phyloP scores from a whole-genome alignment of 1,284 basidiomycete species.

The Cryptococcus sp. region DNA sequence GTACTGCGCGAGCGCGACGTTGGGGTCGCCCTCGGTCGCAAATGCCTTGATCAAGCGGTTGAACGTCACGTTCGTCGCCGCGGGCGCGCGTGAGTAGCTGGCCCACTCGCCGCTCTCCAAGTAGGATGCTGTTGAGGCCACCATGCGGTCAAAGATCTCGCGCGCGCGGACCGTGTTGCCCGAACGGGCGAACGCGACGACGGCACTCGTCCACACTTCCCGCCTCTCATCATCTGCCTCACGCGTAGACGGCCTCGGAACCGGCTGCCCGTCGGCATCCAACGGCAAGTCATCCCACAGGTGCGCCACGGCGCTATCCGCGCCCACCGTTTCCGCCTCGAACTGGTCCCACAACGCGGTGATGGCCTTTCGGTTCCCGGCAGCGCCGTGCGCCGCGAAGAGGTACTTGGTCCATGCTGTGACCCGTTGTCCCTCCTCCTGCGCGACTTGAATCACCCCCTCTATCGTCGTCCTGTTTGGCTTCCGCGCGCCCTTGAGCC shows the following conservation, averaged over 20 bases:
- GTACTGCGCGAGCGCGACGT: constrained; percentile 68
- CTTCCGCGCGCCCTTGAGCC: constrained; percentile 57
- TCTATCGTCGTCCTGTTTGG: constrained; percentile 63
- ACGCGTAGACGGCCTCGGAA: no score
- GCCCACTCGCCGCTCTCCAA: constrained; percentile 38
- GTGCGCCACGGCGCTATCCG: background rate
- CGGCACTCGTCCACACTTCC: constrained; percentile 57
- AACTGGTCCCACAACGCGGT: constrained; percentile 68
- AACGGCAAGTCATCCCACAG: no score
- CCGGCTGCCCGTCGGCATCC: no score
- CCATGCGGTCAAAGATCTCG: constrained; percentile 68
- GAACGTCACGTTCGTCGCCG: constrained; percentile 56
- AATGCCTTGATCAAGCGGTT: constrained; percentile 67
- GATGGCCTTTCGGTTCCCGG: constrained; percentile 59
- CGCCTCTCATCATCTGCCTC: constrained; percentile 2
- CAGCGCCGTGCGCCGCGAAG: constrained; percentile 60
- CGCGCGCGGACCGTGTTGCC: constrained; percentile 65
- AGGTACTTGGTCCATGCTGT: constrained; percentile 57
- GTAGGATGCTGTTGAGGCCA: constrained; percentile 51
- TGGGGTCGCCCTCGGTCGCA: constrained; percentile 59
- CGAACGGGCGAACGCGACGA: constrained; percentile 67
- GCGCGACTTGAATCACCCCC: constrained; percentile 65
- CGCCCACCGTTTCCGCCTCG: constrained; percentile 38
- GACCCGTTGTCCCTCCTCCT: constrained; percentile 45
- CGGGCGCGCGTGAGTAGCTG: constrained; percentile 59